A percentile compares a stretch with the other conserved stretches of the same genome.
Evolutionary conservation across 805 yeast species (phyloP).

Genomic region (Lipomyces mesembrius): DNA sequence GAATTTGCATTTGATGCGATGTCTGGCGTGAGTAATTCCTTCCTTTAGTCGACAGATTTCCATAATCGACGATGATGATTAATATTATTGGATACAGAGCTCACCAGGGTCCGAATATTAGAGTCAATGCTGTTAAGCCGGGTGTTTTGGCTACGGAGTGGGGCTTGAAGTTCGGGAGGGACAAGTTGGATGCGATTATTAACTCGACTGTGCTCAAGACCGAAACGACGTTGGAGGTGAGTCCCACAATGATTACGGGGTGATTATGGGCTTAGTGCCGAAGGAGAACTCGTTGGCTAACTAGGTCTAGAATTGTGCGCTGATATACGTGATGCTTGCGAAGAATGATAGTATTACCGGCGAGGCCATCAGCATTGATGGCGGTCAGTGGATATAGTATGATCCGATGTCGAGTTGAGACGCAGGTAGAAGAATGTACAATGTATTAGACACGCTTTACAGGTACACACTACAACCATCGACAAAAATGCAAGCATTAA

Average conservation of each 20-base stretch:
- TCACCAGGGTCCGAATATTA: conserved; percentile 31
- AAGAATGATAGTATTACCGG: conserved; percentile 41
- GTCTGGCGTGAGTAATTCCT: conserved; percentile 39
- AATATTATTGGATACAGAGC: conserved; percentile 13
- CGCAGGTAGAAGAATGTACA: background rate
- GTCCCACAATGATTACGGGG: background rate
- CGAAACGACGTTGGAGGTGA: conserved; percentile 22
- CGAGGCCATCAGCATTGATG: conserved; percentile 49
- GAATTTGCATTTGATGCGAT: conserved; percentile 42
- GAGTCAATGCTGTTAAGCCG: conserved; percentile 39
- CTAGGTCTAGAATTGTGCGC: conserved; percentile 40
- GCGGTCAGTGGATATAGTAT: conserved; percentile 41
- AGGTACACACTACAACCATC: background rate
- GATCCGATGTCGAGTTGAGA: background rate
- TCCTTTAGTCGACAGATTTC: background rate
- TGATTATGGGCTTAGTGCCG: background rate
- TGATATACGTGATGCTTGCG: conserved; percentile 40
- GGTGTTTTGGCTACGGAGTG: conserved; percentile 41
- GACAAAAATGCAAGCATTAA: background rate
- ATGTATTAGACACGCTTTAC: background rate
- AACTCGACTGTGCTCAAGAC: conserved; percentile 19
- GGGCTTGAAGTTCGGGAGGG: conserved; percentile 42
- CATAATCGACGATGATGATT: background rate
- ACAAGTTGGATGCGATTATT: conserved; percentile 31
- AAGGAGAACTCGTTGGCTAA: background rate